Conservation (phyloP, 1,284 basidiomycete species). For the Exobasidium rhododendri region DNA sequence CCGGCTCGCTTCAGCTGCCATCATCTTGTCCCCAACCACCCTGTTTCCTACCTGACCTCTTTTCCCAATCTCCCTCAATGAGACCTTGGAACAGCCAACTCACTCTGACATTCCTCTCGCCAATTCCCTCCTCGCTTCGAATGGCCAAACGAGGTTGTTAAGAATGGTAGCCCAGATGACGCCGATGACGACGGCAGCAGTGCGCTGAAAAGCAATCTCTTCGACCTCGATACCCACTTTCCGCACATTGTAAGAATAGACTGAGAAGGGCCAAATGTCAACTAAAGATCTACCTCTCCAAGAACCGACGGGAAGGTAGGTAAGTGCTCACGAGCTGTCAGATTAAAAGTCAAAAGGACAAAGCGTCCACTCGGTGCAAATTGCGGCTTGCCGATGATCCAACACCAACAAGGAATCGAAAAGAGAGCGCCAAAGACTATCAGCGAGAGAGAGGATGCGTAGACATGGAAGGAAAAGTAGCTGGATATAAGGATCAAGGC, state of each 20-base stretch:
- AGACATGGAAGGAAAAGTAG: too few species aligned
- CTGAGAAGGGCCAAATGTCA: slow-evolving; percentile 56
- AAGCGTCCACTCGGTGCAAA: slow-evolving; percentile 46
- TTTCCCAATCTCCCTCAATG: too few species aligned
- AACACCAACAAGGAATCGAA: slow-evolving; percentile 89
- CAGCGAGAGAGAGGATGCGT: too few species aligned
- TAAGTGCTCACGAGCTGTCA: slow-evolving; percentile 83
- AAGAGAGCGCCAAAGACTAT: slow-evolving; percentile 81
- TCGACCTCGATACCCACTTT: slow-evolving; percentile 68
- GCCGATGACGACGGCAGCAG: slow-evolving; percentile 76
- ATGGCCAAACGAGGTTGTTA: slow-evolving; percentile 89
- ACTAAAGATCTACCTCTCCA: too few species aligned
- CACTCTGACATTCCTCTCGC: slow-evolving; percentile 80
- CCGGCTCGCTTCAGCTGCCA: too few species aligned
- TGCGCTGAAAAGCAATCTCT: slow-evolving; percentile 72
- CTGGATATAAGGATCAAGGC: too few species aligned
- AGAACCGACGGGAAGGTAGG: background rate
- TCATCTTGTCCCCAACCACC: too few species aligned
- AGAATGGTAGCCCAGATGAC: slow-evolving; percentile 85
- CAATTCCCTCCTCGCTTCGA: slow-evolving; percentile 83
- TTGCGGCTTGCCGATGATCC: slow-evolving; percentile 67
- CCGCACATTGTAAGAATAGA: slow-evolving; percentile 69
- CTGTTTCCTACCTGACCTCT: too few species aligned
- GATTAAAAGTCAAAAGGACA: slow-evolving; percentile 66
- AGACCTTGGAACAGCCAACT: too few species aligned